Percentiles rank a stretch among this genome's conserved stretches.
These are phyloP conservation scores for Backusella sp. DNA, from an alignment of 192 early-diverging fungal species.

Conservation along the genomic window DNA sequence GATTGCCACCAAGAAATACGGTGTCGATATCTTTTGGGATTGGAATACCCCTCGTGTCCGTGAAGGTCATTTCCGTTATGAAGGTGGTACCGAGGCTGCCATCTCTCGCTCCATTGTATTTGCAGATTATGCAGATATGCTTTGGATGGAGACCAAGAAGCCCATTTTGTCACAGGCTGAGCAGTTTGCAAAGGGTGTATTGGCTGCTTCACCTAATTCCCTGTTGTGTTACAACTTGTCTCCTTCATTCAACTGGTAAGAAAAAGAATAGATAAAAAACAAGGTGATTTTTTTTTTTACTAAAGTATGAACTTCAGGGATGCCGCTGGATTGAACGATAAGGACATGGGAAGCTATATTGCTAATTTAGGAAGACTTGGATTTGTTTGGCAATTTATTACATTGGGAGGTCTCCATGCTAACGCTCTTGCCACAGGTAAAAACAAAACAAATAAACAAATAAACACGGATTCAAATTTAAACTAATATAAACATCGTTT, in stretches of 20 bases:
- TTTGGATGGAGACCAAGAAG: conserved; percentile 98
- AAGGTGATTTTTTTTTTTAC: neutral
- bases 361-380: conserved; percentile 82
- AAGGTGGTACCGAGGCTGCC: conserved; percentile 90
- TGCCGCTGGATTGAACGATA: conserved; percentile 90
- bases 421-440: conserved; percentile 82
- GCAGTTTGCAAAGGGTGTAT: conserved; percentile 86
- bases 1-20: conserved; percentile 66
- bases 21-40: conserved; percentile 77
- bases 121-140: conserved; percentile 84
- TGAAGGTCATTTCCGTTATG: conserved; percentile 97
- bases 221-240: conserved; percentile 97
- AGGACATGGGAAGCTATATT: conserved; percentile 84
- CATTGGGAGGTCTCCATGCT: conserved; percentile 92
- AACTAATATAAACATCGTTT: conserved; percentile 2
- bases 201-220: conserved; percentile 70
- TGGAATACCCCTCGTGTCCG: conserved; percentile 89
- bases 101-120: conserved; percentile 82
- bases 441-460: conserved; percentile 3
- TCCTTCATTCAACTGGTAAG: conserved; percentile 98
- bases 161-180: conserved; percentile 91
- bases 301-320: conserved; percentile 21
- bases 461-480: neutral
- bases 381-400: conserved; percentile 99
- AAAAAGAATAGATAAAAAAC: neutral